Evolutionary conservation across 371 early-diverging fungal species (phyloP), one percentile per base, ranked within the genome.

Genomic region (Saksenaea oblongispora): DNA sequence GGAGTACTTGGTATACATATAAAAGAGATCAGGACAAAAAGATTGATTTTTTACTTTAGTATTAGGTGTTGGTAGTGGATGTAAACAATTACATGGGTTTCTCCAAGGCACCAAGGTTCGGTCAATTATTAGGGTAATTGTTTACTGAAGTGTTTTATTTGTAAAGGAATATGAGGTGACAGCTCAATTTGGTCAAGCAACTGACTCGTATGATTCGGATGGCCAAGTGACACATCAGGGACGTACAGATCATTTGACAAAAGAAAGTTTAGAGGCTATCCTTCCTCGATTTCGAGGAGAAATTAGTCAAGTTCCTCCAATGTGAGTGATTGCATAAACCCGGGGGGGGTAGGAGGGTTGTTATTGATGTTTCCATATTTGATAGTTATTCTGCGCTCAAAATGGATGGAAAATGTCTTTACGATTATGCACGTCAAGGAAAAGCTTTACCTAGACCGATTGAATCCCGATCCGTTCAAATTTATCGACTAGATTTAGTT

Each of bases 381-480:
- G 27, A 35, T 63, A 83, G 84, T 22, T 81, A 81, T 64, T 81
- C 82, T 35, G 83, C 82, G 15, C 61, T 84, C 9, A 70, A 68
- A 55, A 67, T 84, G 18, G 62, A 82, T 47, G 84, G 84, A 24
- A 80, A 79, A 59, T 62, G 75, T 37, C 59, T 83, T 18, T 84
- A 84, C 35, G 82, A 82, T 18, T 83, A 83, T 72, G 84, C 84
- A 10, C 72, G 83, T 34, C 51, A 70, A 35, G 71, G 73, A 15
- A 54, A 61, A 17, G 44, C 57, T 27, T 59, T 81, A 28, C 83
- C 83, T 10, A 61, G 62, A 44, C 65, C 70, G 8, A 74, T 79
- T 27, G 28, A 77, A 34, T 58, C 78, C 51, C 64, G 83, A 37
- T 15, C 59, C 15, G 75, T 81, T 1, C 28, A 55, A 2, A 72